Percentiles rank a stretch among this genome's conserved stretches.
These are phyloP conservation scores for Karstenula rhodostoma DNA, from an alignment of 2,329 filamentous ascomycete species.

Conservation along the genomic window DNA sequence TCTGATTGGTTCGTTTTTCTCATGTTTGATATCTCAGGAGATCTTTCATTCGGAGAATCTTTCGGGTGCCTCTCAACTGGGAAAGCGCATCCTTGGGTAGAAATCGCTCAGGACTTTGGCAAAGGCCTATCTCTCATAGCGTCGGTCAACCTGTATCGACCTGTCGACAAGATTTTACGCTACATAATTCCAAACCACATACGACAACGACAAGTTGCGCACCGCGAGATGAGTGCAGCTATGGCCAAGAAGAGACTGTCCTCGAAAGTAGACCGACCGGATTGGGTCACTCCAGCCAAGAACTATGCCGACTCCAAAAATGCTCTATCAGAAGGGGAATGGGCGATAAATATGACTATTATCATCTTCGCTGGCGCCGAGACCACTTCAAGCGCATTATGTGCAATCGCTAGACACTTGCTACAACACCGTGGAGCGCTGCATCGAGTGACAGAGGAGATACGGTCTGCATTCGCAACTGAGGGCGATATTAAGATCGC, in stretches of 20 bases:
- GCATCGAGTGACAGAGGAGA: conserved; percentile 32
- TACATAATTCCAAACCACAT: conserved; percentile 36
- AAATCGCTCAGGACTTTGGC: conserved; percentile 34
- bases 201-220: conserved; percentile 30
- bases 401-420: conserved; percentile 44
- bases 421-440: conserved; percentile 40
- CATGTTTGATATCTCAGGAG: conserved; percentile 47
- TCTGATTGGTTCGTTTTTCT: conserved; percentile 27
- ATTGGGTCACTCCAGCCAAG: conserved; percentile 39
- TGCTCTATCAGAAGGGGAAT: conserved; percentile 38
- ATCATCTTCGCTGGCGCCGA: conserved; percentile 56
- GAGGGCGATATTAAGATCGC: conserved; percentile 40
- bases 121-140: conserved; percentile 42
- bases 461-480: conserved; percentile 31
- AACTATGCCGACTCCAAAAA: conserved; percentile 31
- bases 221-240: conserved; percentile 32
- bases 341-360: conserved; percentile 48
- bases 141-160: conserved; percentile 34
- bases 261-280: conserved; percentile 29
- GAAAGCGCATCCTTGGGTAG: conserved; percentile 50
- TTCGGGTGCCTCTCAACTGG: conserved; percentile 50
- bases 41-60: conserved; percentile 62
- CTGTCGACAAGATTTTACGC: conserved; percentile 32
- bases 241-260: conserved; percentile 35
- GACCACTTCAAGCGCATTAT: conserved; percentile 52